Base-by-base conservation (phyloP, 306 rosid species). In the Lathyrus sativus region DNA sequence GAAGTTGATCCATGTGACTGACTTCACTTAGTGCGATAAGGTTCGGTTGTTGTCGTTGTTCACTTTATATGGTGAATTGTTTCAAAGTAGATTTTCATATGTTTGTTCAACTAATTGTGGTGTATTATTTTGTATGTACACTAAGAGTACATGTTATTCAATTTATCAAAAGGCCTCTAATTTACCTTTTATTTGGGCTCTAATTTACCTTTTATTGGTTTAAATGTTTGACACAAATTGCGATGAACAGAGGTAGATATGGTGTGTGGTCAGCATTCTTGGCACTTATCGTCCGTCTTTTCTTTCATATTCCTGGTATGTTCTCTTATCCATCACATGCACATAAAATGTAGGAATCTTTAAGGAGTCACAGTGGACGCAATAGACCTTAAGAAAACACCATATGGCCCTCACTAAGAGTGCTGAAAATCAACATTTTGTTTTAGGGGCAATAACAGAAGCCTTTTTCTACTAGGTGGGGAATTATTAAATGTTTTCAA, bases 221-320 rank as follows among this genome's bases (percentile, higher is more conserved):
- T 66, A 63, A 56, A 28, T 67, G 59, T 68, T 62, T 55, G 59
- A 9, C 39, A 14, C 78, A 65, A 59, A 14, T 75, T 82, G 85
- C 28, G 66, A 50, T 51, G 62, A 76, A 65, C 85, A 93, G 99
- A 85, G 90, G 99, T 50, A 91, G 84, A 67, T 88, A 90, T 77
- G 99, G 99, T 24, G 4, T 75, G 53, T 93, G 99, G 97, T 26
- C 83, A 18, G 97, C 97, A 42, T 93, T 93, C 78, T 57, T 90
- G 70, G 96, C 97, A 54, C 89, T 93, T 72, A 62, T 90, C 11
- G 85, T 88, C 65, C 96, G 99, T 14, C 92, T 88, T 54, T 93
- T 90, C 83, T 82, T 82, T 87, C 71, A 51, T 29, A 82, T 88
- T 78, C 82, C 82, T 33, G 82, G 82, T 78, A 72, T 51, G 67